Evolutionary conservation across 2,329 filamentous ascomycete genomes (phyloP), one percentile per base, ranked within the genome.

Genomic region (Penicillium sp.): DNA sequence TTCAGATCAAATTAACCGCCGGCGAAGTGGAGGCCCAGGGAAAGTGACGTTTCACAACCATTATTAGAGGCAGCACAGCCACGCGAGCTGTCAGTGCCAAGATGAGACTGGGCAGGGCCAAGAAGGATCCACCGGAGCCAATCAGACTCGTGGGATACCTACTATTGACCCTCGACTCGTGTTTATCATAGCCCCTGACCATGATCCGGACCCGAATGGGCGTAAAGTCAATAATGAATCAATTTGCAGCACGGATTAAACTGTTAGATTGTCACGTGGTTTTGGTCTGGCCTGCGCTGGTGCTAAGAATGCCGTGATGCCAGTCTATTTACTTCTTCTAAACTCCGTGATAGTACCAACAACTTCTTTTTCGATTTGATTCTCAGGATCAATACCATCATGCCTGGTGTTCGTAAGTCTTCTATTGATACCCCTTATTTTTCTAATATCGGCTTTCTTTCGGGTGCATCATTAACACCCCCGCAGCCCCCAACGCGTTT

Each of bases 321-420:
- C 12, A 18, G 6, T 16, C 18, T 6, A 24, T 8, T 36, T 21
- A 26, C 41, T 42, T 28, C 23, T 13, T 21, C 23, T 42, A 24
- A 23, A 24, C 41, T 42, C 23, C 23, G 21, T 16, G 21, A 42
- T 26, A 42, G 26, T 23, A 9, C 18, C 21, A 26, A 28, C 41
- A 3, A 23, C 18, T 1, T 4, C 23, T 1, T 9, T 28, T 0
- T 4, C 23, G 6, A 4, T 28, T 9, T 28, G 12, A 9, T 42
- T 13, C 13, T 28, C 41, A n/a, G 23, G 9, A 42, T 16, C 10
- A 39, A 6, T 7, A 36, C 49, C 57, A 66, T 58, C 44, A 70
- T 70, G 68, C 65, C 65, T 54, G 68, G 68, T 58, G 65, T 70
- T 54, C 67, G 67, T 70, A 59, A 62, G 67, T 69, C 21, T 23